phyloP scores from a whole-genome alignment of 1,139 yeast species.

The Candida neerlandica region DNA sequence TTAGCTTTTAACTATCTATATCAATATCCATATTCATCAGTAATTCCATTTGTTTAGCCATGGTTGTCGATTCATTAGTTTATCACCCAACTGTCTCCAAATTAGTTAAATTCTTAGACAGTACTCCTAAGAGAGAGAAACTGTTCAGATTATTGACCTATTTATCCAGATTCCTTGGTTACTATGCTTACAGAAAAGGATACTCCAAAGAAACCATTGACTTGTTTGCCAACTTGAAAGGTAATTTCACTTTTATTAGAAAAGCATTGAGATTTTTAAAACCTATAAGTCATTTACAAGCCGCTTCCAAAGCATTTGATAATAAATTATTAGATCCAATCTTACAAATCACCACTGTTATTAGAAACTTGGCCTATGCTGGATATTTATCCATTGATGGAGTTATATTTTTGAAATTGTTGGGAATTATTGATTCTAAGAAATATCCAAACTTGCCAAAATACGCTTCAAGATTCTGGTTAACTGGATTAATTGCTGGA shows the following conservation, averaged over 20 bases:
- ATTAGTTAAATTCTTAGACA: constrained; percentile 64
- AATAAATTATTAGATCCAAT: constrained; percentile 73
- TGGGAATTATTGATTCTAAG: constrained; percentile 42
- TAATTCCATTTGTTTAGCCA: constrained; percentile 21
- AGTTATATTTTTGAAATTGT: constrained; percentile 65
- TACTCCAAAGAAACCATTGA: constrained; percentile 52
- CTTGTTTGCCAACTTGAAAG: constrained; percentile 54
- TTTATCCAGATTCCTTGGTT: constrained; percentile 71
- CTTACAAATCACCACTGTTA: constrained; percentile 57
- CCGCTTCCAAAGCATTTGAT: constrained; percentile 68
- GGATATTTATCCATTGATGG: constrained; percentile 78
- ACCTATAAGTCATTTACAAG: constrained; percentile 74
- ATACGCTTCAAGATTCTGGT: constrained; percentile 73
- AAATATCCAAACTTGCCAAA: constrained; percentile 38
- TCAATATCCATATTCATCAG: neutral
- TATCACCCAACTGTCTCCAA: constrained; percentile 77
- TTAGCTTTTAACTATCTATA: neutral
- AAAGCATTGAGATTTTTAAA: constrained; percentile 85
- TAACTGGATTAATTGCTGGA: constrained; percentile 67
- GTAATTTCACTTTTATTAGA: constrained; percentile 68
- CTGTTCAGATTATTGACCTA: constrained; percentile 80
- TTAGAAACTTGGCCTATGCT: constrained; percentile 73
- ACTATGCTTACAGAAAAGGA: constrained; percentile 64
- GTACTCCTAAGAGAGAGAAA: constrained; percentile 70
- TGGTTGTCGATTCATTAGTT: constrained; percentile 68